Percentiles rank a stretch among this genome's conserved stretches.
Conservation (phyloP, 2,329 filamentous ascomycete genomes). For the Botryosphaeria dothidea region DNA sequence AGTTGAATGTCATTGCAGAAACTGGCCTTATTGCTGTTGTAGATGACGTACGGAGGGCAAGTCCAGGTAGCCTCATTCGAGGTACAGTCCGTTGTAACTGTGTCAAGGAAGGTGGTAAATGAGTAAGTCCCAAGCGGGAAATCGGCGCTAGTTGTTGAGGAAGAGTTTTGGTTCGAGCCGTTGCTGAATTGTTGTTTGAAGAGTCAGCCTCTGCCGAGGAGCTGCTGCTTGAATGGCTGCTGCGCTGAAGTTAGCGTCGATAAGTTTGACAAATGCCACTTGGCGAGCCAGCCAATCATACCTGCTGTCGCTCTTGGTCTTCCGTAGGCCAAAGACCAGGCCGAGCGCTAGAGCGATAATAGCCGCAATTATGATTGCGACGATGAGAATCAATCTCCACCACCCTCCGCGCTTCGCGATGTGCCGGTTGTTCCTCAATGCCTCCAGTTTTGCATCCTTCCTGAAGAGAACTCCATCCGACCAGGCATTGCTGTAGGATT, state of each 20-base stretch:
- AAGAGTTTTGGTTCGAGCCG: not conserved
- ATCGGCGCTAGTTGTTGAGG: slow-evolving; percentile 27
- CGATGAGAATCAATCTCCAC: slow-evolving; percentile 40
- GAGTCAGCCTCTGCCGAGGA: not conserved
- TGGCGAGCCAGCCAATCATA: not conserved
- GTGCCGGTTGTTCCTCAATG: slow-evolving; percentile 3
- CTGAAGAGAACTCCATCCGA: slow-evolving; percentile 27
- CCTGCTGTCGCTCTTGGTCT: slow-evolving; percentile 23
- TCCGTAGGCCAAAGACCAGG: slow-evolving; percentile 44
- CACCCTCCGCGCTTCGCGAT: slow-evolving; percentile 37
- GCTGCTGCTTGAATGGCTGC: not conserved
- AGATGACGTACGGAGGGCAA: slow-evolving; percentile 61
- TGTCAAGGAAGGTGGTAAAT: slow-evolving; percentile 60
- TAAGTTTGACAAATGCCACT: not conserved
- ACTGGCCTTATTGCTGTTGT: slow-evolving; percentile 43
- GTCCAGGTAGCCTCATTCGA: slow-evolving; percentile 60
- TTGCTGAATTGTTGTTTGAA: not conserved
- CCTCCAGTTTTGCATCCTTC: slow-evolving; percentile 32
- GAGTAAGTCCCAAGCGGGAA: slow-evolving; percentile 67
- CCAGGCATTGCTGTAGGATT: slow-evolving; percentile 37
- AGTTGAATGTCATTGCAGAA: slow-evolving; percentile 59
- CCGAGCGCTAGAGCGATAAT: slow-evolving; percentile 42
- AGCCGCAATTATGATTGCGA: slow-evolving; percentile 32
- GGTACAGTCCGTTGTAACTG: slow-evolving; percentile 58
- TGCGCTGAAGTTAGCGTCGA: not conserved